Evolutionary conservation across 225 moss, liverwort and hornwort species (phyloP).

Genomic region (Sphagnum tenellum): DNA sequence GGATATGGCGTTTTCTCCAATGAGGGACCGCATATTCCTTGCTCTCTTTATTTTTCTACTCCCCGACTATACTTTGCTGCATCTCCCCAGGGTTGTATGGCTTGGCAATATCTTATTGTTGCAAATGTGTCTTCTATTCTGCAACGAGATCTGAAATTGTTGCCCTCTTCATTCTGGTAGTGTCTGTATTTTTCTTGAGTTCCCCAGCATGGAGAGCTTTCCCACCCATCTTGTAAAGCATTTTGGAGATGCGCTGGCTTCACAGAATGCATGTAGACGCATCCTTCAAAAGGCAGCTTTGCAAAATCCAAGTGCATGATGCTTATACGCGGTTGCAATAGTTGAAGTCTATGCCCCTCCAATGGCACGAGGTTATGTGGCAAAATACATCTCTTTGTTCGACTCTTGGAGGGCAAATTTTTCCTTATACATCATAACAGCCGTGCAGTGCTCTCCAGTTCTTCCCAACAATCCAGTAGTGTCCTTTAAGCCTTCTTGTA

Average conservation of each 20-base stretch:
- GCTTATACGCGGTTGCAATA: conserved; percentile 58
- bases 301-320: conserved; percentile 23
- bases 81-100: background rate
- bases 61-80: too few species aligned
- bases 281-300: conserved; percentile 32
- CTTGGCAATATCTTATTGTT: background rate
- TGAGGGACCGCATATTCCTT: conserved; percentile 26
- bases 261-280: conserved; percentile 1
- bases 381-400: conserved; percentile 26
- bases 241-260: background rate
- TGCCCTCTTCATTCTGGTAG: background rate
- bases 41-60: background rate
- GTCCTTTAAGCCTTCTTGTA: too few species aligned
- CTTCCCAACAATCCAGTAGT: too few species aligned
- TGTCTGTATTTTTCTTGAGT: background rate
- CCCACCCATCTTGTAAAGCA: background rate
- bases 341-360: conserved; percentile 12
- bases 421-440: background rate
- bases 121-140: background rate
- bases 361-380: conserved; percentile 46
- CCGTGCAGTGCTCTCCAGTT: background rate
- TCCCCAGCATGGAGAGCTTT: background rate
- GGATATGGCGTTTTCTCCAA: conserved; percentile 40
- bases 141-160: background rate
- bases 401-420: conserved; percentile 44